These are phyloP conservation scores for Chloris gayana DNA, from an alignment of 176 grass and related monocot genomes.

Conservation along the genomic window DNA sequence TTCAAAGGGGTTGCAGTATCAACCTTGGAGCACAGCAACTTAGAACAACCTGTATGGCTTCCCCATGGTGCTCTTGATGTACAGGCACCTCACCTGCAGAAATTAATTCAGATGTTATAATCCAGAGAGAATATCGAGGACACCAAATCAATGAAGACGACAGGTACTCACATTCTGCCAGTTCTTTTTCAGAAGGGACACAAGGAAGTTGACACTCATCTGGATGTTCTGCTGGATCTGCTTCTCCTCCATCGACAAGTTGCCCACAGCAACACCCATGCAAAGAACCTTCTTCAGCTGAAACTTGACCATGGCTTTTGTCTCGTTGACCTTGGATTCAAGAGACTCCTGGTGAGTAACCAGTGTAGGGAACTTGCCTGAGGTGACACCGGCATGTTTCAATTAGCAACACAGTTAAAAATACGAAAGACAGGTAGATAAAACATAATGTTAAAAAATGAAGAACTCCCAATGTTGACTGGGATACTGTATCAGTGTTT, in stretches of 20 bases:
- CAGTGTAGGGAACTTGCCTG: constrained; percentile 66
- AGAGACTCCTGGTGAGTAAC: constrained; percentile 59
- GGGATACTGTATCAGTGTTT: no score
- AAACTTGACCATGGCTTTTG: constrained; percentile 36
- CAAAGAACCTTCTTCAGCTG: constrained; percentile 51
- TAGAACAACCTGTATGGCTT: constrained; percentile 67
- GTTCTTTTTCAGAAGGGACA: constrained; percentile 85
- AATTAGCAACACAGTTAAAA: no score
- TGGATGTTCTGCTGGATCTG: constrained; percentile 85
- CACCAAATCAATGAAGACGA: neutral
- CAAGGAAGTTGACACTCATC: constrained; percentile 80
- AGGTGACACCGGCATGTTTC: neutral
- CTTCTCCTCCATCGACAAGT: constrained; percentile 83
- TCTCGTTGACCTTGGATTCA: constrained; percentile 4
- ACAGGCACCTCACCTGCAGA: constrained; percentile 80
- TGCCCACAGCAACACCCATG: constrained; percentile 82
- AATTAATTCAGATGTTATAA: neutral
- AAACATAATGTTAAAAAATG: no score
- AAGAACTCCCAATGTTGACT: no score
- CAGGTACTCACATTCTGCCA: constrained; percentile 68
- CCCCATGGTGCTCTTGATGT: constrained; percentile 93
- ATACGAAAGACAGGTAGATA: no score
- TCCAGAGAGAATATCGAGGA: neutral
- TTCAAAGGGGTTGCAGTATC: neutral
- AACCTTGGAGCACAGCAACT: constrained; percentile 17